phyloP scores from a whole-genome alignment of 2,329 filamentous ascomycete species.

The Colletotrichum cereale region DNA sequence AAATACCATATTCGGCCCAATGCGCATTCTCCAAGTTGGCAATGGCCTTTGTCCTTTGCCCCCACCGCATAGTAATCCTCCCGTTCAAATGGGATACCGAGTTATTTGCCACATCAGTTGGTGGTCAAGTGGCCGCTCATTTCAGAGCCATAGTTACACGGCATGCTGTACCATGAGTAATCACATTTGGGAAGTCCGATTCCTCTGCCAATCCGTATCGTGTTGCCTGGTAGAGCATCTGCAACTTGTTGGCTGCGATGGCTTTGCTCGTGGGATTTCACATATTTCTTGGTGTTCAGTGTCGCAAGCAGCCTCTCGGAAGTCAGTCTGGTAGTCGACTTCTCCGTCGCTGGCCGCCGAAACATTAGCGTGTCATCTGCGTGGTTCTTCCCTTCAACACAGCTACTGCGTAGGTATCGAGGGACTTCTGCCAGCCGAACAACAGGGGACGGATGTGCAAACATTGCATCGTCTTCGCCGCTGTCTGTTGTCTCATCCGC shows the following conservation, averaged over 20 bases:
- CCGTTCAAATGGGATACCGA: constrained; percentile 8
- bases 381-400: constrained; percentile 3
- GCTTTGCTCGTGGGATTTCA: not conserved
- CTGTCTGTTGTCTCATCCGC: constrained; percentile 21
- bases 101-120: constrained; percentile 1
- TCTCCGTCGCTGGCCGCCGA: constrained; percentile 1
- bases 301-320: not conserved
- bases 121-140: constrained; percentile 6
- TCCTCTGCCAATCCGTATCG: not conserved
- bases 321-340: not conserved
- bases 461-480: not conserved
- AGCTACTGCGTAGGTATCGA: not conserved
- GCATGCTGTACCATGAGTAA: constrained; percentile 32
- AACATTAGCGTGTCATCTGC: constrained; percentile 11
- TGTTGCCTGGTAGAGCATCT: not conserved
- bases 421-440: constrained; percentile 1
- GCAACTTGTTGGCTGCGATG: not conserved
- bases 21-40: constrained; percentile 33
- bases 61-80: constrained; percentile 16
- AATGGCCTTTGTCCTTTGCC: constrained; percentile 29
- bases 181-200: constrained; percentile 21
- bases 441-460: not conserved
- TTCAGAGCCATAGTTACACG: constrained; percentile 14
- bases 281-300: not conserved
- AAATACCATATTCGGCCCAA: constrained; percentile 33